Percentiles rank a stretch among this genome's conserved stretches.
phyloP scores from a whole-genome alignment of 176 grass and related monocot genomes.

The Juncus effusus region DNA sequence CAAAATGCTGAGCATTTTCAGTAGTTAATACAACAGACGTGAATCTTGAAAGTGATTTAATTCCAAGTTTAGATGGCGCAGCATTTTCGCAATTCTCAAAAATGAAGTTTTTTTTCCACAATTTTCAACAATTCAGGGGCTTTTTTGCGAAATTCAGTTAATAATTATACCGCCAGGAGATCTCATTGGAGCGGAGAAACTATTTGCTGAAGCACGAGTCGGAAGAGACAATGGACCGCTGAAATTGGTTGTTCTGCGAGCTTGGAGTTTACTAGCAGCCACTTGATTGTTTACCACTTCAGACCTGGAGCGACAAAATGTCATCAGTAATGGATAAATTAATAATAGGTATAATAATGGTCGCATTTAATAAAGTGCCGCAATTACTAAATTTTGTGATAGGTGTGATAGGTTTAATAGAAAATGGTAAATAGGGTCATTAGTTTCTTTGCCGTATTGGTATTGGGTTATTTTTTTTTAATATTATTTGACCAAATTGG shows the following conservation, averaged over 20 bases:
- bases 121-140: slow-evolving; percentile 14
- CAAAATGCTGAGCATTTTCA: slow-evolving; percentile 4
- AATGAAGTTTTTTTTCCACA: background rate
- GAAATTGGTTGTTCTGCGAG: slow-evolving; percentile 65
- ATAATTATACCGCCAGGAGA: slow-evolving; percentile 68
- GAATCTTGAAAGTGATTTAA: no score
- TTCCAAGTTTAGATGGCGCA: background rate
- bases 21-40: no score
- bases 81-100: slow-evolving; percentile 12
- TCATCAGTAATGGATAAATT: background rate
- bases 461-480: no score
- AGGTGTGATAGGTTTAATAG: no score
- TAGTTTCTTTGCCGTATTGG: no score
- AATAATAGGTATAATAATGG: background rate
- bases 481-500: no score
- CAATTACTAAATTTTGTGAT: no score
- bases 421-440: no score
- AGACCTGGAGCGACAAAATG: slow-evolving; percentile 41
- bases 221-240: slow-evolving; percentile 93
- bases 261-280: slow-evolving; percentile 61
- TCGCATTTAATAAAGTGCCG: no score
- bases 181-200: slow-evolving; percentile 90
- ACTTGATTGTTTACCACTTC: slow-evolving; percentile 40
- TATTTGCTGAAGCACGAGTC: slow-evolving; percentile 98
- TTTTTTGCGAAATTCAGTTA: background rate